These are phyloP conservation scores for Triticum timopheevii DNA, from an alignment of 176 grass and related monocot genomes.

Conservation along the genomic window DNA sequence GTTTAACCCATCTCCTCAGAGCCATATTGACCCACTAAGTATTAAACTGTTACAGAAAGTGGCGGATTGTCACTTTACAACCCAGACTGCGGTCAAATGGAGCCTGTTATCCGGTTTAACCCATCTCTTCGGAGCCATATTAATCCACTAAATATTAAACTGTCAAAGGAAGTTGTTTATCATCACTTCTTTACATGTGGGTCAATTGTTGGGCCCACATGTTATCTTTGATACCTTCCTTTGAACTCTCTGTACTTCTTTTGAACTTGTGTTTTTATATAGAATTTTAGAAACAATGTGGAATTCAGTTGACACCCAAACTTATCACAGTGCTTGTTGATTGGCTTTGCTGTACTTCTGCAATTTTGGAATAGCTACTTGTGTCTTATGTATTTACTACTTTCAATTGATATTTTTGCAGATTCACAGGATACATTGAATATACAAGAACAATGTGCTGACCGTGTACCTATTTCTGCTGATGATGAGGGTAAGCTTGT, in stretches of 20 bases:
- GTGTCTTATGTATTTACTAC: not conserved
- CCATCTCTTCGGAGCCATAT: not conserved
- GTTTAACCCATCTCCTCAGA: not conserved
- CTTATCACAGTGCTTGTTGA: not conserved
- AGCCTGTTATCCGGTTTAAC: conserved; percentile 5
- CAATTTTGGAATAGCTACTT: conserved; percentile 14
- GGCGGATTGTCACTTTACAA: not conserved
- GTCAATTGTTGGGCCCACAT: not conserved
- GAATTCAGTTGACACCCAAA: not conserved
- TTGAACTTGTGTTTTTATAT: conserved; percentile 11
- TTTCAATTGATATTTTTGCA: conserved; percentile 28
- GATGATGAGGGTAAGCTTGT: conserved; percentile 79
- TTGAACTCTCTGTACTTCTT: not conserved
- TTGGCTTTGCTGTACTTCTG: conserved; percentile 13
- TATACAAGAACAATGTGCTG: conserved; percentile 44
- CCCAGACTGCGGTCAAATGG: not conserved
- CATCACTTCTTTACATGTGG: not conserved
- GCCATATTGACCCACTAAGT: not conserved
- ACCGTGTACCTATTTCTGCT: conserved; percentile 46
- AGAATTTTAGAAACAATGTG: not conserved
- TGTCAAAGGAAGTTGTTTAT: not conserved
- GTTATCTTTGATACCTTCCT: not conserved
- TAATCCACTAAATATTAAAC: conserved; percentile 6
- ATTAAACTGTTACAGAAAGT: not conserved
- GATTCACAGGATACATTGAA: conserved; percentile 48